Percentiles rank a stretch among this genome's conserved stretches.
Conservation (phyloP, 2,329 filamentous ascomycete genomes). For the Cladophialophora bantiana region DNA sequence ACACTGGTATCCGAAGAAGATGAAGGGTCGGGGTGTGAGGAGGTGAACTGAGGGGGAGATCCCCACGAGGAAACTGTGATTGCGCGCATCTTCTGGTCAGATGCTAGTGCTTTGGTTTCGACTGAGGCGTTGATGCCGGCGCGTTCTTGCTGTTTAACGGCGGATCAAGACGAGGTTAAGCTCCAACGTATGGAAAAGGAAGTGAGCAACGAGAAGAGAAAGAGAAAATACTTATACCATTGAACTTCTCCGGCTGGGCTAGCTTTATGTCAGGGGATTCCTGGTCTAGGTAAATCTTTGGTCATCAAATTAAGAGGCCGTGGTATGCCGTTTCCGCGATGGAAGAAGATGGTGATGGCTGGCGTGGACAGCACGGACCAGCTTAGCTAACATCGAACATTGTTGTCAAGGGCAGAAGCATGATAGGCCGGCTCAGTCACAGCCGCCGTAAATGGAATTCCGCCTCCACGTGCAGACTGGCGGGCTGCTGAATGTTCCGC, state of each 20-base stretch:
- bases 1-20: conserved; percentile 45
- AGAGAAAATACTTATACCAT: not conserved
- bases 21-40: conserved; percentile 29
- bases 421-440: conserved; percentile 2
- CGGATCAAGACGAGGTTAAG: not conserved
- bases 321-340: not conserved
- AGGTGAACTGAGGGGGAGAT: conserved; percentile 30
- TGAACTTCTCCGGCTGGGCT: not conserved
- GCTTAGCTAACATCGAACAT: not conserved
- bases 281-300: not conserved
- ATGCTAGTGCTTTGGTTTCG: not conserved
- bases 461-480: conserved; percentile 12
- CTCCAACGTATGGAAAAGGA: not conserved
- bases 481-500: conserved; percentile 8
- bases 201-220: not conserved
- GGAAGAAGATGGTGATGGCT: not conserved
- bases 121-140: not conserved
- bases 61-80: conserved; percentile 36
- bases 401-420: not conserved
- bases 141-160: not conserved
- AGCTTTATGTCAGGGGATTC: not conserved
- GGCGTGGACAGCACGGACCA: not conserved
- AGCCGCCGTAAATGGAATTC: conserved; percentile 15
- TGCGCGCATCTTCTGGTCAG: conserved; percentile 29
- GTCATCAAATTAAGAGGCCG: not conserved